phyloP scores from a whole-genome alignment of 225 moss, liverwort and hornwort species.

The Polytrichum commune region DNA sequence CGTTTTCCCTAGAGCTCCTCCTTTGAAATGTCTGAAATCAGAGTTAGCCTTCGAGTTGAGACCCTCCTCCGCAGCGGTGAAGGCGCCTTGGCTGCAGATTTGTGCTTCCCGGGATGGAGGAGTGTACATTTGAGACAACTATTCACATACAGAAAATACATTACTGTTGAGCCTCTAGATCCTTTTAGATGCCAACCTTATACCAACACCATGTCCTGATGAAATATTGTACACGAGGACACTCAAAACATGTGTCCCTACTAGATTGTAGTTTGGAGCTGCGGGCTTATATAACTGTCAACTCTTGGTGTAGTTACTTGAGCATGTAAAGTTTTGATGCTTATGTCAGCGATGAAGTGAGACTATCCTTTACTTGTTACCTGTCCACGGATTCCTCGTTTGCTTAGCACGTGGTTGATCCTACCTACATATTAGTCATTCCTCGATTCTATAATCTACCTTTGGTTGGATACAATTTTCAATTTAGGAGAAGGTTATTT shows the following conservation, averaged over 20 bases:
- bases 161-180: too few relatives aligned
- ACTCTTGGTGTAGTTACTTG: constrained; percentile 27
- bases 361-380: constrained; percentile 16
- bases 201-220: too few relatives aligned
- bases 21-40: constrained; percentile 50
- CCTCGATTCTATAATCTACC: too few relatives aligned
- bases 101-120: constrained; percentile 63
- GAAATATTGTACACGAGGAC: not conserved
- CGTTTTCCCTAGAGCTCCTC: constrained; percentile 39
- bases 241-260: constrained; percentile 15
- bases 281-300: constrained; percentile 20
- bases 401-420: too few relatives aligned
- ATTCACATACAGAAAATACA: not conserved
- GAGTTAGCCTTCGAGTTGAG: constrained; percentile 59
- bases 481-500: too few relatives aligned
- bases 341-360: constrained; percentile 12
- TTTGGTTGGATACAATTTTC: too few relatives aligned
- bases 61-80: constrained; percentile 34
- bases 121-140: constrained; percentile 60
- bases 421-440: too few relatives aligned
- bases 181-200: too few relatives aligned
- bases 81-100: constrained; percentile 62
- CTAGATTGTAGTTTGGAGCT: constrained; percentile 9
- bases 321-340: constrained; percentile 53
- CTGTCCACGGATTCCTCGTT: not conserved